Conservation (phyloP, 495 filamentous ascomycete genomes). For the Cryomyces antarcticus region DNA sequence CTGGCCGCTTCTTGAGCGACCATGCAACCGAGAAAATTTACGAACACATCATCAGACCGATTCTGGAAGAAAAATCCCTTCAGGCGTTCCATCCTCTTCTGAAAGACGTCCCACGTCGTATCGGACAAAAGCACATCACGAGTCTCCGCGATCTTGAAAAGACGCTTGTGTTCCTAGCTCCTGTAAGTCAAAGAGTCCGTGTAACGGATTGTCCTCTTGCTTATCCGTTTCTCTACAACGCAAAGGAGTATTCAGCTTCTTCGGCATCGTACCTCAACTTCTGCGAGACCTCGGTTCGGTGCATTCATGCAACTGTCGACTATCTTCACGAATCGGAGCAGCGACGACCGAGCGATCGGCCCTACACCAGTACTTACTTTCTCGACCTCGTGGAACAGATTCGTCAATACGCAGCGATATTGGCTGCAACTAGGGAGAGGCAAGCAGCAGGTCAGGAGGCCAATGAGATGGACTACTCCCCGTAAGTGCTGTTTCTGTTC, state of each 20-base stretch:
- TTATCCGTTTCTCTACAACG: constrained; percentile 38
- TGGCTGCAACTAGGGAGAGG: constrained; percentile 30
- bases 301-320: constrained; percentile 64
- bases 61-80: constrained; percentile 31
- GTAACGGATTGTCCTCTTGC: constrained; percentile 15
- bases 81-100: constrained; percentile 66
- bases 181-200: constrained; percentile 44
- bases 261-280: constrained; percentile 56
- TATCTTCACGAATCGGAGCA: constrained; percentile 63
- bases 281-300: constrained; percentile 69
- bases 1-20: constrained; percentile 23
- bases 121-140: constrained; percentile 58
- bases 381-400: constrained; percentile 76
- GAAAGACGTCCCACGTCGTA: constrained; percentile 50
- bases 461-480: constrained; percentile 21
- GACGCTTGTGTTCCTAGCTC: constrained; percentile 66
- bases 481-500: constrained; percentile 13
- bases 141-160: constrained; percentile 82
- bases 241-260: constrained; percentile 55
- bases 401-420: constrained; percentile 22
- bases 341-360: constrained; percentile 57
- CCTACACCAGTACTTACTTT: constrained; percentile 84
- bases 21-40: constrained; percentile 35
- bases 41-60: constrained; percentile 33
- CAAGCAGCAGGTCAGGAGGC: constrained; percentile 16